These are phyloP conservation scores for Hanseniaspora sp. DNA, from an alignment of 1,139 yeast genomes.

Conservation along the genomic window DNA sequence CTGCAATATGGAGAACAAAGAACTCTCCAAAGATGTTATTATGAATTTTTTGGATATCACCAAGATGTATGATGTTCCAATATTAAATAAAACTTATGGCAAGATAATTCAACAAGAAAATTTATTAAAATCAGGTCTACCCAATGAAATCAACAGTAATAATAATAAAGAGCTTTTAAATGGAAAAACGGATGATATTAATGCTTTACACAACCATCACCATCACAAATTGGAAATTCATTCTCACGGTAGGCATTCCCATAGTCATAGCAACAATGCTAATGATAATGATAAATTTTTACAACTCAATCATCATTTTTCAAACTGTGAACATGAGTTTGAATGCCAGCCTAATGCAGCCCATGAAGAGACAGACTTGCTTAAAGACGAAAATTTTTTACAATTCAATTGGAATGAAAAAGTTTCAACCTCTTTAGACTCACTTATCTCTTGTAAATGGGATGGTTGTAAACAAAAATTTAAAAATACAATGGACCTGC, in stretches of 20 bases:
- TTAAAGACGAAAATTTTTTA: slow-evolving; percentile 19
- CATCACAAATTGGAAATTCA: slow-evolving; percentile 33
- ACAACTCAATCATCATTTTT: neutral
- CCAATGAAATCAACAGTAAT: neutral
- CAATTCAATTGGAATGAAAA: slow-evolving; percentile 30
- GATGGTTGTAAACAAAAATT: slow-evolving; percentile 38
- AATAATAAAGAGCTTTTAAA: neutral
- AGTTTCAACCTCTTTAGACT: slow-evolving; percentile 20
- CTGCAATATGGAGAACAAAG: slow-evolving; percentile 21
- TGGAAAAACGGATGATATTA: neutral
- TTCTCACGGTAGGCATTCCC: slow-evolving; percentile 22
- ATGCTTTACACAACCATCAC: slow-evolving; percentile 25
- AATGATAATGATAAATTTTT: neutral
- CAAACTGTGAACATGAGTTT: neutral
- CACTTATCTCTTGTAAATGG: slow-evolving; percentile 43
- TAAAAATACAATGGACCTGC: slow-evolving; percentile 38
- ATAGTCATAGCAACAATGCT: neutral
- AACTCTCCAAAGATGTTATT: slow-evolving; percentile 5
- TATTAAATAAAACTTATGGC: slow-evolving; percentile 25
- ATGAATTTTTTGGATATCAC: slow-evolving; percentile 23
- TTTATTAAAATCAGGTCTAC: neutral
- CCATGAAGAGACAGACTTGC: neutral
- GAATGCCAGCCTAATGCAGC: neutral
- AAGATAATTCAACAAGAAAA: slow-evolving; percentile 18
- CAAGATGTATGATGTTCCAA: slow-evolving; percentile 27